phyloP scores from a whole-genome alignment of 1,284 basidiomycete genomes.

The Boletus smithii region DNA sequence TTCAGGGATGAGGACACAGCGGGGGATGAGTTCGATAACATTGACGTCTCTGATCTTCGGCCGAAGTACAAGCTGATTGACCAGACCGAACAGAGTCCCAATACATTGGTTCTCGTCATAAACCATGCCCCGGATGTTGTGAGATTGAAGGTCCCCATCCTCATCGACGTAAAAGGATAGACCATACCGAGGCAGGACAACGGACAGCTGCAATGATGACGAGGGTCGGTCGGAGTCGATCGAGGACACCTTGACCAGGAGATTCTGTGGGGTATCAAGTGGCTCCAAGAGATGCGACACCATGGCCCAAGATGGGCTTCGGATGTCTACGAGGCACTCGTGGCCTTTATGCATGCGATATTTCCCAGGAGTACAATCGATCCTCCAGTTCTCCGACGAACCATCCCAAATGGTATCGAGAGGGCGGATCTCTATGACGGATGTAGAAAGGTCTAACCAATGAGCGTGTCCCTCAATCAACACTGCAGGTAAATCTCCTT shows the following conservation, averaged over 20 bases:
- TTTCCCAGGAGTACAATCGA: neutral
- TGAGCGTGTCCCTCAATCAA: too few species aligned
- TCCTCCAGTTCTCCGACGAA: neutral
- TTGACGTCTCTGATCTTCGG: too few species aligned
- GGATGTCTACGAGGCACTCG: neutral
- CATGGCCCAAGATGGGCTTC: neutral
- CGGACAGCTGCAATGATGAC: neutral
- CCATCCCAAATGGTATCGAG: neutral
- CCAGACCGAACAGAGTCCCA: too few species aligned
- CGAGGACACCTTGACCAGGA: neutral
- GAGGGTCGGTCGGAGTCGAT: neutral
- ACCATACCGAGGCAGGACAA: neutral
- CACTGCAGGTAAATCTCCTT: too few species aligned
- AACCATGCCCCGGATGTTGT: too few species aligned
- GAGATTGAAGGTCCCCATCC: too few species aligned
- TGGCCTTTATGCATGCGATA: neutral
- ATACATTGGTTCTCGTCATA: too few species aligned
- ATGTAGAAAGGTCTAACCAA: too few species aligned
- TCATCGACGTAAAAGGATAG: neutral
- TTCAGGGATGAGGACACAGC: too few species aligned
- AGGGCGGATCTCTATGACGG: too few species aligned
- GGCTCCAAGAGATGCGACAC: neutral
- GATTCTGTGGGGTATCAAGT: neutral
- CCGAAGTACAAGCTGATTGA: too few species aligned
- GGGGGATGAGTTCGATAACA: too few species aligned